phyloP scores from a whole-genome alignment of 1,139 yeast species.

The Scheffersomyces segobiensis region DNA sequence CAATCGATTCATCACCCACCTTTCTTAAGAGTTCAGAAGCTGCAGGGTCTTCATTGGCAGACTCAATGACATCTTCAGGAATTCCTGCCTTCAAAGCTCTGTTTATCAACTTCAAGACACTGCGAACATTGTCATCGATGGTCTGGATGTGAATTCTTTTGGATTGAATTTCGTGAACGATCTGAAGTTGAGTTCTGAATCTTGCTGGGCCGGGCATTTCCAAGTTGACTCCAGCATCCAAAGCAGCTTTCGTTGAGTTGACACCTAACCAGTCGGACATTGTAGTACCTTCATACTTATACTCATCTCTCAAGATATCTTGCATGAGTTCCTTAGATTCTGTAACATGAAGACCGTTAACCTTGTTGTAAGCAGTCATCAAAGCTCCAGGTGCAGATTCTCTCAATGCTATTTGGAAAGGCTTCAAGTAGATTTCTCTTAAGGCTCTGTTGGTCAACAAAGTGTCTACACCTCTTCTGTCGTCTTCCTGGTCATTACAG shows the following conservation, averaged over 20 bases:
- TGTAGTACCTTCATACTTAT: slow-evolving; percentile 17
- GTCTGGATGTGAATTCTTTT: slow-evolving; percentile 22
- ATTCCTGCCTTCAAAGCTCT: slow-evolving; percentile 42
- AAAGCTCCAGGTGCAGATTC: slow-evolving; percentile 15
- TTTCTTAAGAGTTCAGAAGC: slow-evolving; percentile 44
- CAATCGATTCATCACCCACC: slow-evolving; percentile 53
- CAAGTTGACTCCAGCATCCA: slow-evolving; percentile 20
- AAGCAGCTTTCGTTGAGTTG: slow-evolving; percentile 14
- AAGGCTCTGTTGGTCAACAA: slow-evolving; percentile 18
- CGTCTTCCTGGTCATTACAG: slow-evolving; percentile 19
- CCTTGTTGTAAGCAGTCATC: slow-evolving; percentile 20
- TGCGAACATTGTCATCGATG: slow-evolving; percentile 46
- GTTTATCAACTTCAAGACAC: slow-evolving; percentile 48
- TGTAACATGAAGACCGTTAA: slow-evolving; percentile 18
- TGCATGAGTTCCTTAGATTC: slow-evolving; percentile 13
- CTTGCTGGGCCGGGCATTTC: slow-evolving; percentile 22
- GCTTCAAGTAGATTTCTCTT: slow-evolving; percentile 21
- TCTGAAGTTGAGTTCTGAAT: slow-evolving; percentile 13
- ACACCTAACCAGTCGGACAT: slow-evolving; percentile 23
- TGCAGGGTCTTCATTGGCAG: slow-evolving; percentile 44
- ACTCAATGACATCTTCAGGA: slow-evolving; percentile 40
- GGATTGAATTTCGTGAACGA: slow-evolving; percentile 11
- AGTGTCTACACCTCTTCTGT: slow-evolving; percentile 15
- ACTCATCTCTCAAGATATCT: slow-evolving; percentile 17
- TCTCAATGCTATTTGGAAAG: slow-evolving; percentile 18